Evolutionary conservation across 208 protist species (phyloP).

Genomic region (Naegleria fowleri): DNA sequence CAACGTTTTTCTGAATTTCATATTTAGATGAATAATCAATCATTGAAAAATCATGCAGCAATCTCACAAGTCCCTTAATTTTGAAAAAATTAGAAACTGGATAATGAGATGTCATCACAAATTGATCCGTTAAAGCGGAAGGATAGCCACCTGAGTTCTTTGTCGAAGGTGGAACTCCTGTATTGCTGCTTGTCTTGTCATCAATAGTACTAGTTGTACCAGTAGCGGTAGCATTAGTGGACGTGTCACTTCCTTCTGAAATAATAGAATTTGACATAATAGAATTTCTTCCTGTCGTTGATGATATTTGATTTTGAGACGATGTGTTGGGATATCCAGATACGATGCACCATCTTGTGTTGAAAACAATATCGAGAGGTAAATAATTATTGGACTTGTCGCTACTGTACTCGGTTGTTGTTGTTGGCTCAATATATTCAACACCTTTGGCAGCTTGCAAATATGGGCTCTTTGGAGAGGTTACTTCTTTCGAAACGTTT

Average conservation of each 20-base stretch:
- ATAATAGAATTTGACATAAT: too few species aligned
- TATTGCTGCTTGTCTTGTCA: too few species aligned
- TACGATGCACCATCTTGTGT: too few species aligned
- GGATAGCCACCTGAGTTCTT: too few species aligned
- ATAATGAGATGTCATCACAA: not conserved
- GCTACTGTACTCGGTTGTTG: not conserved
- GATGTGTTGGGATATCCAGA: too few species aligned
- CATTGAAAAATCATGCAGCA: not conserved
- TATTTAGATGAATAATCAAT: not conserved
- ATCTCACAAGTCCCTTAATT: not conserved
- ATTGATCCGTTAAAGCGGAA: too few species aligned
- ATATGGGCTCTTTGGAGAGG: not conserved
- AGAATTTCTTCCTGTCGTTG: not conserved
- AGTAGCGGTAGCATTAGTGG: too few species aligned
- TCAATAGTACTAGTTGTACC: too few species aligned
- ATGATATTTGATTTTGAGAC: too few species aligned
- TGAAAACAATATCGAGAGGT: too few species aligned
- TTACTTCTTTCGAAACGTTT: not conserved
- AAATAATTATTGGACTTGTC: not conserved
- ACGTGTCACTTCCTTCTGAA: too few species aligned
- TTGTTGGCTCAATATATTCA: not conserved
- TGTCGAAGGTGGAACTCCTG: too few species aligned
- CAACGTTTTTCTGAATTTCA: not conserved
- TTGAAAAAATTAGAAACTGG: not conserved
- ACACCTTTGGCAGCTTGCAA: not conserved